A percentile compares a stretch with the other conserved stretches of the same genome.
Conservation (phyloP, 2,329 filamentous ascomycete genomes). For the Botryosphaeria dothidea region DNA sequence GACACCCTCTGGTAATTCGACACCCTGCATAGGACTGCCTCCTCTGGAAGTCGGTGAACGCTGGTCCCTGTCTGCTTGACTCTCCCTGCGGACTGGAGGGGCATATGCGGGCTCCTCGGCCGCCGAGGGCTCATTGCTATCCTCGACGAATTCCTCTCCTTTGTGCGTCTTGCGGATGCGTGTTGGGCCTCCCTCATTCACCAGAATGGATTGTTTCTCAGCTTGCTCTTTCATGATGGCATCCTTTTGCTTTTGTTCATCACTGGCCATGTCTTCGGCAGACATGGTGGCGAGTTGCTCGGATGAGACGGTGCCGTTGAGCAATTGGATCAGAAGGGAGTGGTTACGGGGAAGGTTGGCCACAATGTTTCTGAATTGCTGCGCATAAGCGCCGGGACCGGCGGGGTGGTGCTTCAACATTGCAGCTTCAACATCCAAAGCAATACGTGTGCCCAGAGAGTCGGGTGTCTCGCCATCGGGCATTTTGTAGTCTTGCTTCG, state of each 20-base stretch:
- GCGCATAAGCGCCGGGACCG: conserved; percentile 53
- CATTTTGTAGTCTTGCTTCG: conserved; percentile 59
- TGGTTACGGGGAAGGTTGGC: conserved; percentile 90
- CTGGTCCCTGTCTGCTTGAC: conserved; percentile 26
- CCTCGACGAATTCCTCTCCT: conserved; percentile 22
- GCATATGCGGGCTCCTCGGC: conserved; percentile 49
- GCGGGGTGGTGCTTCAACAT: conserved; percentile 58
- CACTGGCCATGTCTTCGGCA: conserved; percentile 85
- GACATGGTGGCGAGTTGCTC: conserved; percentile 84
- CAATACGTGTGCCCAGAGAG: conserved; percentile 67
- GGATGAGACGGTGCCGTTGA: conserved; percentile 71
- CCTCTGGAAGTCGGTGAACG: conserved; percentile 23
- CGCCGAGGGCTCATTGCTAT: conserved; percentile 40
- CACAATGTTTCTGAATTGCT: conserved; percentile 72
- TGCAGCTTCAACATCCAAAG: conserved; percentile 76
- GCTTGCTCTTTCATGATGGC: conserved; percentile 75
- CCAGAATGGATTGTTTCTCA: conserved; percentile 82
- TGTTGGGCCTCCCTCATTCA: conserved; percentile 68
- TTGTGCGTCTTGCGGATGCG: conserved; percentile 51
- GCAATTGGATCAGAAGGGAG: conserved; percentile 71
- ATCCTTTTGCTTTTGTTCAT: conserved; percentile 78
- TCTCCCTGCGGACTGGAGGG: conserved; percentile 38
- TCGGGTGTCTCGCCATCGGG: conserved; percentile 65
- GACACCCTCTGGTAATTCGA: conserved; percentile 38
- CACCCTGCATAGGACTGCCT: conserved; percentile 24